Percentiles rank a stretch among this genome's conserved stretches.
phyloP scores from a whole-genome alignment of 108 stramenopile genomes.

The Fragilaria radians region DNA sequence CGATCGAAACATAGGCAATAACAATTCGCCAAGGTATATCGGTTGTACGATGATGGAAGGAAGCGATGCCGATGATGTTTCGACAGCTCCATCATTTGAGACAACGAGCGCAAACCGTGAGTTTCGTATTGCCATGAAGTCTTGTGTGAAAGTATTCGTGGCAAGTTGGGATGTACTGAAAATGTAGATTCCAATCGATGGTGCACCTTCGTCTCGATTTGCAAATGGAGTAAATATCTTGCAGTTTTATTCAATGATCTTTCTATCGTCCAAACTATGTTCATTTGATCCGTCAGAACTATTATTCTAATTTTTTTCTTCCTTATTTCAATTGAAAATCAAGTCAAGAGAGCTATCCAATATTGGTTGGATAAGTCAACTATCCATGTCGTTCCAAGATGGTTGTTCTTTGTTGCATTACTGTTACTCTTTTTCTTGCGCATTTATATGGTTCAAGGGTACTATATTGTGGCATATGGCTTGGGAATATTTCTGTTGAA shows the following conservation, averaged over 20 bases:
- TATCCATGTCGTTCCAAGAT: slow-evolving; percentile 73
- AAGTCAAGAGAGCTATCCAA: slow-evolving; percentile 83
- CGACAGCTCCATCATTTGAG: slow-evolving; percentile 30
- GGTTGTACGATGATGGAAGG: slow-evolving; percentile 59
- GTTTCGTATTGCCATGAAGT: slow-evolving; percentile 12
- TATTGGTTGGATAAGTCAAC: slow-evolving; percentile 98
- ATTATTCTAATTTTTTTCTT: slow-evolving; percentile 2
- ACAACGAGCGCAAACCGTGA: slow-evolving; percentile 33
- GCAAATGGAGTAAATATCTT: too few relatives aligned
- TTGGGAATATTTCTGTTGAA: slow-evolving; percentile 98
- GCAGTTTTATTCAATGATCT: too few relatives aligned
- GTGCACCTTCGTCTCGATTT: too few relatives aligned
- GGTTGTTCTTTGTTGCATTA: slow-evolving; percentile 56
- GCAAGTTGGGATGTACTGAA: too few relatives aligned
- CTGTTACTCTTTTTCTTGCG: slow-evolving; percentile 84
- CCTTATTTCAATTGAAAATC: slow-evolving; percentile 1
- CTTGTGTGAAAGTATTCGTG: too few relatives aligned
- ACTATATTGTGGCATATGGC: slow-evolving; percentile 99
- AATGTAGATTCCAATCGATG: too few relatives aligned
- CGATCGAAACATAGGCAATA: too few relatives aligned
- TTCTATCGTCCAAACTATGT: too few relatives aligned
- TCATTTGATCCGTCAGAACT: too few relatives aligned
- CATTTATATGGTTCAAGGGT: slow-evolving; percentile 93
- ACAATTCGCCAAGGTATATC: too few relatives aligned
- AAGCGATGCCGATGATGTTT: slow-evolving; percentile 26